Evolutionary conservation across 2,329 filamentous ascomycete genomes (phyloP), one percentile per base, ranked within the genome.

Genomic region (Proliferodiscus dingleyae): DNA sequence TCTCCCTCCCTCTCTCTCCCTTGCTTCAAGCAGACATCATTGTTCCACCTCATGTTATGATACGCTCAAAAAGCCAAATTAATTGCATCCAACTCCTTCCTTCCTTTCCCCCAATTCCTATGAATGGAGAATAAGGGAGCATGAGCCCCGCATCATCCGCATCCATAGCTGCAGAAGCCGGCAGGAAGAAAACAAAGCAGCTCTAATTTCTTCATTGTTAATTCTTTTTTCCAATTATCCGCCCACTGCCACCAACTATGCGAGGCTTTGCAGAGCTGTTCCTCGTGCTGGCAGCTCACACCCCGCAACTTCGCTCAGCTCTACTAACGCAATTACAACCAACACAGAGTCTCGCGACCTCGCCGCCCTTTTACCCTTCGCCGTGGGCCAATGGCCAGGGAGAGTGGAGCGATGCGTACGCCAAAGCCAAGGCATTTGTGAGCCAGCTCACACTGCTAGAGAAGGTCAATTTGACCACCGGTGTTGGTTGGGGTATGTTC

Each of bases 401-500:
- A 3, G 61, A 56, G 1, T 93, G 87, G 87, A 71, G 69, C n/a
- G 77, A 78, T 18, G 86, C 84, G 54, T 91, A 89, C 61, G 68
- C 67, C 38, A 87, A 85, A 57, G 87, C 87, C 1, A 75, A 80
- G 48, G 67, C 71, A 3, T 66, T 90, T 22, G 86, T 91, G 10
- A 77, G 79, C 42, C 76, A 80, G 41, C 85, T 91, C 81, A 90
- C 85, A 0, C 65, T 91, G 43, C 81, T 85, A 3, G 87, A 91
- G 64, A 91, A 91, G 68, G 89, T 97, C 66, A 97, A 97, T 66
- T 66, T 98, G 53, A 97, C 91, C 2, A 96, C 90, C 1, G 91
- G 91, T 65, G 81, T 83, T 22, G 59, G 56, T 26, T 60, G 51
- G 49, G 50, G 49, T 19, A 45, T 52, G 30, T 45, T n/a, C n/a